Evolutionary conservation across 1,139 yeast genomes (phyloP), one percentile per base, ranked within the genome.

Genomic region (Blastobotrys serpentis): DNA sequence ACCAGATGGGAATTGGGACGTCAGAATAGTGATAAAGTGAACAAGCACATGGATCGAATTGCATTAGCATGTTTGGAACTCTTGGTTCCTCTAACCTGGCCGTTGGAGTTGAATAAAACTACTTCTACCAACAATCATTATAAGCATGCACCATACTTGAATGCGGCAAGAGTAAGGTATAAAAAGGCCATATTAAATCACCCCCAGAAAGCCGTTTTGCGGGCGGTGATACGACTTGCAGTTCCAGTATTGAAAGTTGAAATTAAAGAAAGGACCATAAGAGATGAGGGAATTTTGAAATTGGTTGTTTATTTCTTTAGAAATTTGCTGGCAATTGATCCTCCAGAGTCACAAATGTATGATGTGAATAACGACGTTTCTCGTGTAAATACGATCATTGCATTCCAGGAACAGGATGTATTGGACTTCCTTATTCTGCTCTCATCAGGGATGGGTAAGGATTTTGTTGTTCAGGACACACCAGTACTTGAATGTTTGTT

Each of bases 81-180:
- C 10, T 68, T 92, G 51, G 96, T 88, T 1, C 80, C 87, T 2
- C 72, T 94, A 61, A 86, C 97, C 0, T 86, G 96, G 89, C 98
- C 98, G 0, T 67, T 86, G 4, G 81, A 81, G 30, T 68, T 84
- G 46, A 72, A 79, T 18, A 77, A 76, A 30, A 73, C 72, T 19
- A 69, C 71, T 0, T 70, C 80, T 2, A 70, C 77, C 1, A 56
- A 58, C 19, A 77, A 77, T 48, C 89, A 86, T 60, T 73, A 77
- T 44, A 68, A 75, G 25, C 73, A 79, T 44, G 82, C 76, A 56
- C 73, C 82, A n/a, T 78, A 78, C 47, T 68, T 90, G 45, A 77
- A 79, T 56, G 78, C 78, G 56, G 78, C 84, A 19, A 96, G 89
- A 54, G 61, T 84, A 21, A 62, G 68, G 4, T 92, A 92, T 67